Conservation (phyloP, 768 basidiomycete species). For the Calvatia gigantea region DNA sequence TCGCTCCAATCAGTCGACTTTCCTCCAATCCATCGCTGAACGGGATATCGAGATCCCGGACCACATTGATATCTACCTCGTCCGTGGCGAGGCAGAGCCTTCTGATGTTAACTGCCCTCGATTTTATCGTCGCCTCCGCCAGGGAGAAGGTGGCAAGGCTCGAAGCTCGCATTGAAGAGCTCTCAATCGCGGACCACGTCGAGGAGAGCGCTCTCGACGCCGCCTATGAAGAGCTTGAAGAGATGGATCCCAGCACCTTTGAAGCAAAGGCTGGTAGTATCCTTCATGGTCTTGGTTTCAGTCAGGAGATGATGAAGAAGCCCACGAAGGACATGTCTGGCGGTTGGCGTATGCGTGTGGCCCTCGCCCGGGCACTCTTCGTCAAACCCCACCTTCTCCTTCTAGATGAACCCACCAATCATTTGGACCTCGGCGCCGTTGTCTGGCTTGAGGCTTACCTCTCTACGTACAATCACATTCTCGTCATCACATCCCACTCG, state of each 20-base stretch:
- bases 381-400: slow-evolving; percentile 94
- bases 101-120: slow-evolving; percentile 93
- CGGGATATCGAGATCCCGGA: slow-evolving; percentile 92
- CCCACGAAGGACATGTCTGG: slow-evolving; percentile 99
- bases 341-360: slow-evolving; percentile 99
- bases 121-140: slow-evolving; percentile 93
- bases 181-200: slow-evolving; percentile 84
- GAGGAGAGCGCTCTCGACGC: slow-evolving; percentile 87
- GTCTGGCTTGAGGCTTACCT: slow-evolving; percentile 99
- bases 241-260: slow-evolving; percentile 93
- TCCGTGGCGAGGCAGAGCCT: slow-evolving; percentile 93
- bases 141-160: slow-evolving; percentile 90
- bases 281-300: slow-evolving; percentile 96
- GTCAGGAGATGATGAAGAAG: slow-evolving; percentile 87
- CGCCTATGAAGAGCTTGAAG: slow-evolving; percentile 94
- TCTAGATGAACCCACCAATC: slow-evolving; percentile 91
- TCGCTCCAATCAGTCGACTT: slow-evolving; percentile 69
- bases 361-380: slow-evolving; percentile 93
- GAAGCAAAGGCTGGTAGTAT: slow-evolving; percentile 95
- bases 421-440: slow-evolving; percentile 94
- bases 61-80: slow-evolving; percentile 98
- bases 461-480: slow-evolving; percentile 97
- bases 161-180: slow-evolving; percentile 90
- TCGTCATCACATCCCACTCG: slow-evolving; percentile 97
- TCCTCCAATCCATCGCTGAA: slow-evolving; percentile 92